Evolutionary conservation across 768 basidiomycete genomes (phyloP).

Genomic region (Kwoniella botswanensis): DNA sequence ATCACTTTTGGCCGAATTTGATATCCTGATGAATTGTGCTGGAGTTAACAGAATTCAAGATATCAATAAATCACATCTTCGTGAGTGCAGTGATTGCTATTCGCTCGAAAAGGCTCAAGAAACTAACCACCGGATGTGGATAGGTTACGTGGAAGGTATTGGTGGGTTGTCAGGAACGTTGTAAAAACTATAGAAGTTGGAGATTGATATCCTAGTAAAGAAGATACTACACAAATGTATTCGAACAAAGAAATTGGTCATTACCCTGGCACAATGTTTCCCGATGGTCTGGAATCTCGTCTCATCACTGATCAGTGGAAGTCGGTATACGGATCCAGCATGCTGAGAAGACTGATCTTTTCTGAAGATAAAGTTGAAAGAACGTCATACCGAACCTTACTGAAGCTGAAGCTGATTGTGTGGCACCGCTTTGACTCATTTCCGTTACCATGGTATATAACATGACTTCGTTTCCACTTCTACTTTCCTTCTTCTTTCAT

Average conservation of each 20-base stretch:
- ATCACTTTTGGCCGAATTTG: slow-evolving; percentile 21
- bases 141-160: slow-evolving; percentile 3
- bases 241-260: too few relatives aligned
- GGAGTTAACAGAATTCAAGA: slow-evolving; percentile 16
- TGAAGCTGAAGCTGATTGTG: background rate
- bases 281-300: too few relatives aligned
- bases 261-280: too few relatives aligned
- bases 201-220: background rate
- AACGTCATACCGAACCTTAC: too few relatives aligned
- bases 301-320: too few relatives aligned
- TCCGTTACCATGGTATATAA: background rate
- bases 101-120: background rate
- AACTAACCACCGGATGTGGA: background rate
- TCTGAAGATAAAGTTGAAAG: background rate
- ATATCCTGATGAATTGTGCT: slow-evolving; percentile 22
- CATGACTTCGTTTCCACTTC: background rate
- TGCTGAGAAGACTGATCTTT: background rate
- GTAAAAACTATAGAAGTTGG: background rate
- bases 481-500: background rate
- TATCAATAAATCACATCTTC: slow-evolving; percentile 20
- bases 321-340: background rate
- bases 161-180: background rate
- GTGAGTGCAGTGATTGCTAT: background rate
- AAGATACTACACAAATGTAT: background rate
- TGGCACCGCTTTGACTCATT: background rate